A percentile compares a stretch with the other conserved stretches of the same genome.
Conservation (phyloP, 1,139 yeast genomes). For the Zygoascus hellenicus region DNA sequence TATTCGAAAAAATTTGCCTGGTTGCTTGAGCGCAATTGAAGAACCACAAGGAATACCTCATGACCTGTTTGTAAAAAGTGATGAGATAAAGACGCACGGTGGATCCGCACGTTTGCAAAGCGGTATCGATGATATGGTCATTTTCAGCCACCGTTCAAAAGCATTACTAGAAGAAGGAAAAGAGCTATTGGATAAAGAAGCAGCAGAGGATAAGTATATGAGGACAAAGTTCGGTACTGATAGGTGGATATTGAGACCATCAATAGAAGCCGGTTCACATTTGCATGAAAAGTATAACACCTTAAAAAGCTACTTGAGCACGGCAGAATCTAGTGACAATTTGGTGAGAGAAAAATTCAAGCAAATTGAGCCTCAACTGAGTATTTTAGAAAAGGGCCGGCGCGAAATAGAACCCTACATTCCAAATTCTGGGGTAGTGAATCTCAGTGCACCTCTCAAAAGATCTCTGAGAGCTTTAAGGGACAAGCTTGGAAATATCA, state of each 20-base stretch:
- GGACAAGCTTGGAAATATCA: slow-evolving; percentile 32
- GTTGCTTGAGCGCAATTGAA: slow-evolving; percentile 57
- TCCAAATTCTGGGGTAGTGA: slow-evolving; percentile 45
- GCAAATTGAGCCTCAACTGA: slow-evolving; percentile 41
- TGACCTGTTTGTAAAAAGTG: slow-evolving; percentile 49
- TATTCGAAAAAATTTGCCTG: slow-evolving; percentile 42
- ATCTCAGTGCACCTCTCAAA: slow-evolving; percentile 41
- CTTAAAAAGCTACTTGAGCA: slow-evolving; percentile 46
- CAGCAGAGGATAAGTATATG: slow-evolving; percentile 50
- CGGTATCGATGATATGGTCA: slow-evolving; percentile 43
- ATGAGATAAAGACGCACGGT: slow-evolving; percentile 50
- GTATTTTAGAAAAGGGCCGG: slow-evolving; percentile 42
- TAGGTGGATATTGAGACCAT: slow-evolving; percentile 40
- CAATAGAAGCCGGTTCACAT: slow-evolving; percentile 26
- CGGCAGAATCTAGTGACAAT: slow-evolving; percentile 61
- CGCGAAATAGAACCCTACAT: slow-evolving; percentile 41
- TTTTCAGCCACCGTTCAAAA: slow-evolving; percentile 32
- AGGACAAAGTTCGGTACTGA: slow-evolving; percentile 44
- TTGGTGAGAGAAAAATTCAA: slow-evolving; percentile 42
- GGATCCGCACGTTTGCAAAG: slow-evolving; percentile 44
- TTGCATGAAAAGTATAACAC: slow-evolving; percentile 40
- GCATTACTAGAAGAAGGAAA: slow-evolving; percentile 43
- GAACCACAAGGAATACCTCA: slow-evolving; percentile 61
- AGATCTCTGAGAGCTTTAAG: slow-evolving; percentile 41
- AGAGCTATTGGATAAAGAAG: slow-evolving; percentile 46